phyloP scores from a whole-genome alignment of 2,329 filamentous ascomycete genomes.

The Clonostachys rhizophaga region DNA sequence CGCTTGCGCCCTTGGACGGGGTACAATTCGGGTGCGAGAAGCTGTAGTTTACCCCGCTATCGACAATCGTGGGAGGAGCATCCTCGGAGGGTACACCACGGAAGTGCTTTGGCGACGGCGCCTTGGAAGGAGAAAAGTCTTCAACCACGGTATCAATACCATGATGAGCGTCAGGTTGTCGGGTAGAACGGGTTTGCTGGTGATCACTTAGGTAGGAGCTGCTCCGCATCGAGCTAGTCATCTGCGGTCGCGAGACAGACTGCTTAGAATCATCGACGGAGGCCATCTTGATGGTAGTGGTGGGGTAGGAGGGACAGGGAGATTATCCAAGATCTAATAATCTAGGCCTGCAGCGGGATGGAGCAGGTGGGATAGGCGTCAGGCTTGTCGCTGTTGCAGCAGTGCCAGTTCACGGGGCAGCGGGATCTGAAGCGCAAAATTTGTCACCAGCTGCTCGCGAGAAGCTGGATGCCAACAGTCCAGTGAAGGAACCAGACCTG shows the following conservation, averaged over 20 bases:
- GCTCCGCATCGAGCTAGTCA: constrained; percentile 48
- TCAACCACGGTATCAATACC: constrained; percentile 64
- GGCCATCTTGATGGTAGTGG: too few species aligned
- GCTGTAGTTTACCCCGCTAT: constrained; percentile 57
- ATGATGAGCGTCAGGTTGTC: constrained; percentile 48
- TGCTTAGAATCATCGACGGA: constrained; percentile 11
- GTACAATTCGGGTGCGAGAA: constrained; percentile 61
- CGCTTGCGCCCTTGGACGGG: constrained; percentile 38
- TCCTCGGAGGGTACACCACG: constrained; percentile 57
- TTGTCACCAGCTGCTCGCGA: too few species aligned
- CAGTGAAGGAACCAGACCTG: too few species aligned
- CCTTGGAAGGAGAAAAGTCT: constrained; percentile 32
- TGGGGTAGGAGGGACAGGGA: too few species aligned
- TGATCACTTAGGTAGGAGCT: constrained; percentile 60
- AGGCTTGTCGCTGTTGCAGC: too few species aligned
- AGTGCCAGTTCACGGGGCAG: too few species aligned
- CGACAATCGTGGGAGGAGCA: constrained; percentile 54
- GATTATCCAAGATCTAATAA: too few species aligned
- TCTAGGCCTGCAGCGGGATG: too few species aligned
- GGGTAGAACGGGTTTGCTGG: constrained; percentile 57
- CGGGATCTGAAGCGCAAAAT: too few species aligned
- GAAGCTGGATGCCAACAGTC: too few species aligned
- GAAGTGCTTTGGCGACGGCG: constrained; percentile 41
- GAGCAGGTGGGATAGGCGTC: too few species aligned
- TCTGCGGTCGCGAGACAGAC: constrained; percentile 32